Evolutionary conservation across 2,329 filamentous ascomycete genomes (phyloP).

Genomic region (Pseudogymnoascus sp.): DNA sequence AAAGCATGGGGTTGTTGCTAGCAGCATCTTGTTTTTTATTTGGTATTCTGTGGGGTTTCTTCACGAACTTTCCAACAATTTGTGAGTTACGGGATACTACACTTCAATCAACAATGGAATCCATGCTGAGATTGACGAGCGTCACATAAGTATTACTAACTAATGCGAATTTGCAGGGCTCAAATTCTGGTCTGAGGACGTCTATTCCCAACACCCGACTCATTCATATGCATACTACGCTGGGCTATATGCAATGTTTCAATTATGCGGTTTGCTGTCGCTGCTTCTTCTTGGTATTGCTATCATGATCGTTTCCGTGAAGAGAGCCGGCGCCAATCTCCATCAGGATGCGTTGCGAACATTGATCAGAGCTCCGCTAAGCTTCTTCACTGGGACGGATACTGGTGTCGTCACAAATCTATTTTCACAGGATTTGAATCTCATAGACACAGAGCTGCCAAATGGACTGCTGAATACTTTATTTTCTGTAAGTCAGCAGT

Average conservation of each 20-base stretch:
- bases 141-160: background rate
- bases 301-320: slow-evolving; percentile 18
- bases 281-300: slow-evolving; percentile 16
- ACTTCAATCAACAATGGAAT: background rate
- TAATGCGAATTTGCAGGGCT: slow-evolving; percentile 14
- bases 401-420: slow-evolving; percentile 37
- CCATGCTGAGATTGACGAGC: background rate
- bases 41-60: slow-evolving; percentile 19
- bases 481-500: slow-evolving; percentile 8
- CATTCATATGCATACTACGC: slow-evolving; percentile 21
- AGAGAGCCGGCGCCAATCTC: slow-evolving; percentile 19
- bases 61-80: slow-evolving; percentile 23
- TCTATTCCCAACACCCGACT: slow-evolving; percentile 13
- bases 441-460: slow-evolving; percentile 18
- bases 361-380: slow-evolving; percentile 28
- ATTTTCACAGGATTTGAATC: slow-evolving; percentile 35
- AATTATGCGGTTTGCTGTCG: slow-evolving; percentile 20
- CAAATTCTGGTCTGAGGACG: slow-evolving; percentile 22
- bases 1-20: slow-evolving; percentile 16
- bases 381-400: slow-evolving; percentile 36
- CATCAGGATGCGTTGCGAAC: slow-evolving; percentile 19
- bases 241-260: slow-evolving; percentile 23
- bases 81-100: slow-evolving; percentile 13
- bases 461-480: slow-evolving; percentile 10
- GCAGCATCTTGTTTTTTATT: slow-evolving; percentile 13